phyloP scores from a whole-genome alignment of 768 basidiomycete genomes.

The Daedaleopsis sinensis region DNA sequence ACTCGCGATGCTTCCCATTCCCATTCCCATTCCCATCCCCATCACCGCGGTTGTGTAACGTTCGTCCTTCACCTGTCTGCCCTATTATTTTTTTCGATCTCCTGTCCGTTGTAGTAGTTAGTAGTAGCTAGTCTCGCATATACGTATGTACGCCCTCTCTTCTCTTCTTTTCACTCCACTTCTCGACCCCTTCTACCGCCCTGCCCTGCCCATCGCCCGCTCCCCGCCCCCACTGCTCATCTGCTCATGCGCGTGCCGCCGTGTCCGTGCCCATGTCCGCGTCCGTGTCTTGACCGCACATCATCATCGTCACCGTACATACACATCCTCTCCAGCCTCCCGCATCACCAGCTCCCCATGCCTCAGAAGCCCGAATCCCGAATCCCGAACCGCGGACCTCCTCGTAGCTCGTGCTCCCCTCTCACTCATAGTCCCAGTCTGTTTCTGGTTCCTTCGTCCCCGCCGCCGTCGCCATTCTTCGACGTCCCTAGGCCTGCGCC shows the following conservation, averaged over 20 bases:
- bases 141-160: constrained; percentile 1
- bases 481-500: too few species aligned
- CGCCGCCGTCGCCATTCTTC: neutral
- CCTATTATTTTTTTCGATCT: neutral
- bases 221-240: neutral
- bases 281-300: neutral
- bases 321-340: neutral
- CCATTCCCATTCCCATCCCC: neutral
- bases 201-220: constrained; percentile 1
- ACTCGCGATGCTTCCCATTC: neutral
- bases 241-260: neutral
- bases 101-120: constrained; percentile 17
- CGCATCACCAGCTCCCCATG: neutral
- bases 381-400: neutral
- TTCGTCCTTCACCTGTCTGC: neutral
- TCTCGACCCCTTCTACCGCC: neutral
- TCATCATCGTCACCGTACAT: neutral
- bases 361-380: constrained; percentile 1
- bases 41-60: neutral
- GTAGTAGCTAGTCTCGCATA: constrained; percentile 14
- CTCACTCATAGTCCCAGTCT: neutral
- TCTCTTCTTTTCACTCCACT: neutral
- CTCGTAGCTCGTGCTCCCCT: neutral
- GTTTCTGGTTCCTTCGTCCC: neutral
- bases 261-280: too few species aligned